These are phyloP conservation scores for Ganoderma lingzhi DNA, from an alignment of 1,284 basidiomycete species.

Conservation along the genomic window DNA sequence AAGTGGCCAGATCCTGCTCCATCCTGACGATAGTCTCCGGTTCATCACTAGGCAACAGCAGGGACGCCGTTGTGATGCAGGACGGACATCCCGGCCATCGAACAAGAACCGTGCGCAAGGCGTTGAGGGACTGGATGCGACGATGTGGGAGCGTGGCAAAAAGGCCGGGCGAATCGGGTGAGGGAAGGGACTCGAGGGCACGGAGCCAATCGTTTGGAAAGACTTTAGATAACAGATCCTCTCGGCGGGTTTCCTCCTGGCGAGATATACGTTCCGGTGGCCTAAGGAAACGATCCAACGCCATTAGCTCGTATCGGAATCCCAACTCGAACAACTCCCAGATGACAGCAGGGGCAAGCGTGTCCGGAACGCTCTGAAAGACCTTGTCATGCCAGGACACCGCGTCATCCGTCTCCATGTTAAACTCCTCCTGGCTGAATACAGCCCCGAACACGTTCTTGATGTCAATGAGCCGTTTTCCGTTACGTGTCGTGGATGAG, in stretches of 20 bases:
- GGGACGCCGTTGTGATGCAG: neutral
- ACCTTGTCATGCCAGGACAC: neutral
- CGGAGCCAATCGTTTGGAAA: neutral
- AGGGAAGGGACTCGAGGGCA: neutral
- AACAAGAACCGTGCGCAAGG: neutral
- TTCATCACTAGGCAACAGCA: neutral
- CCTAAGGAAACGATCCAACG: conserved; percentile 6
- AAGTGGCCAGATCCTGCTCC: neutral
- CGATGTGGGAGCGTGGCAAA: neutral
- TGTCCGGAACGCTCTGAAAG: neutral
- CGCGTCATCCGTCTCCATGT: neutral
- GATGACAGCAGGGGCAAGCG: neutral
- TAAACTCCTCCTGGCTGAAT: neutral
- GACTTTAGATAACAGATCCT: neutral
- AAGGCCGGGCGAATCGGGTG: neutral
- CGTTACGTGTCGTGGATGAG: neutral
- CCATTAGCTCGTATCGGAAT: conserved; percentile 19
- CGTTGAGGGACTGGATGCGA: neutral
- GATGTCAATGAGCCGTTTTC: neutral
- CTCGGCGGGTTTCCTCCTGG: neutral
- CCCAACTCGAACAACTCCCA: conserved; percentile 24
- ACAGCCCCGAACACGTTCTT: neutral
- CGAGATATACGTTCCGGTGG: neutral
- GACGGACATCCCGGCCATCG: conserved; percentile 8
- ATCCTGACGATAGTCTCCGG: neutral